A percentile compares a stretch with the other conserved stretches of the same genome.
phyloP scores from a whole-genome alignment of 2,329 filamentous ascomycete species.

The Mycocentrospora acerina region DNA sequence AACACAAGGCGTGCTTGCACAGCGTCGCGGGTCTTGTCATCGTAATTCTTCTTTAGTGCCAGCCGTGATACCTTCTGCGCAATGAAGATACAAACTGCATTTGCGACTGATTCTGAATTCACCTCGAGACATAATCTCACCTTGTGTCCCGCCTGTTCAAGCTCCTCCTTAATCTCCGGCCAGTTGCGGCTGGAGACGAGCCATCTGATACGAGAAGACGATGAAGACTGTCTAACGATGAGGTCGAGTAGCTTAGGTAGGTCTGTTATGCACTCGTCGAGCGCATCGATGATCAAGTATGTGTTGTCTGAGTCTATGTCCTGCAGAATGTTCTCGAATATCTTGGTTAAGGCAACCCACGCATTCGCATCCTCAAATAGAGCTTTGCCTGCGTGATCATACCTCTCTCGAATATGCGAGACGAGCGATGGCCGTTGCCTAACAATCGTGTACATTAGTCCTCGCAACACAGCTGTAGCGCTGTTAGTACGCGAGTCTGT shows the following conservation, averaged over 20 bases:
- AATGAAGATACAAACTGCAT: conserved; percentile 44
- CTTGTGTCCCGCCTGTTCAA: conserved; percentile 20
- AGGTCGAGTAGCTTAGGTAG: conserved; percentile 30
- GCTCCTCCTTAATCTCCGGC: conserved; percentile 1
- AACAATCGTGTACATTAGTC: conserved; percentile 46
- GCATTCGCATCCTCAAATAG: conserved; percentile 43
- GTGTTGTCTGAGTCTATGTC: conserved; percentile 2
- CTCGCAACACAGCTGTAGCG: conserved; percentile 44
- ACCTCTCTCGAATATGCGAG: conserved; percentile 37
- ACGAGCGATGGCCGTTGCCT: conserved; percentile 36
- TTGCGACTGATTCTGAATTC: conserved; percentile 40
- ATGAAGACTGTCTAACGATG: conserved; percentile 43
- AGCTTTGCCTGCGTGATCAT: conserved; percentile 35
- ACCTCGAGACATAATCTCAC: conserved; percentile 34
- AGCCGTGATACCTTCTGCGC: conserved; percentile 23
- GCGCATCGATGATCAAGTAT: conserved; percentile 41
- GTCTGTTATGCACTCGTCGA: conserved; percentile 51
- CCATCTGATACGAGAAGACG: conserved; percentile 42
- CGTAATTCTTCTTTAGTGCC: conserved; percentile 25
- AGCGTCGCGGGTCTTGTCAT: conserved; percentile 6
- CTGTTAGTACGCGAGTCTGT: conserved; percentile 44
- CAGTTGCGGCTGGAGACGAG: conserved; percentile 12
- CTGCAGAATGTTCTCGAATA: conserved; percentile 10
- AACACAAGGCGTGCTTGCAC: conserved; percentile 16
- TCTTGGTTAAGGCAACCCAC: conserved; percentile 4